Evolutionary conservation across 1,284 basidiomycete species (phyloP).

Genomic region (Trichosporon ovoides): DNA sequence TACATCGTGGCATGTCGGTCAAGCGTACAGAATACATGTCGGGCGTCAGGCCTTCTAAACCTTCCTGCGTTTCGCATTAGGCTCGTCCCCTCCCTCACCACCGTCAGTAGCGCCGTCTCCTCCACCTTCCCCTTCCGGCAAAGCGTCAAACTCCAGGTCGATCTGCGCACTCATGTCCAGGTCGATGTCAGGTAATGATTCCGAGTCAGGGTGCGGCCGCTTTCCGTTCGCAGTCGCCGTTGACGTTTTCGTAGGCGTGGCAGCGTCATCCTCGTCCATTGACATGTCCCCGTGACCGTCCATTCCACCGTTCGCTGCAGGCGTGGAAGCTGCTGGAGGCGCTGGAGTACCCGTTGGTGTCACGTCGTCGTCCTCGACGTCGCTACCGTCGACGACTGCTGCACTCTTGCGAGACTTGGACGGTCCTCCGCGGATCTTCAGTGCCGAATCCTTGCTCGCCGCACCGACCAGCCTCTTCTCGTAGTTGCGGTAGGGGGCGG

Average conservation of each 20-base stretch:
- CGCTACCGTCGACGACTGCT: conserved; percentile 52
- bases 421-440: conserved; percentile 53
- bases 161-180: conserved; percentile 17
- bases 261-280: conserved; percentile 14
- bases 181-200: neutral
- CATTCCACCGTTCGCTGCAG: neutral
- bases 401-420: conserved; percentile 30
- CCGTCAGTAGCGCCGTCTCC: neutral
- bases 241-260: neutral
- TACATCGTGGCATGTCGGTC: neutral
- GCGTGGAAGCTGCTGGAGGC: neutral
- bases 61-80: neutral
- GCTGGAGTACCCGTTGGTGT: neutral
- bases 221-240: neutral
- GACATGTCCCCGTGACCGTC: conserved; percentile 13
- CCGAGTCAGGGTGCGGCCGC: conserved; percentile 1
- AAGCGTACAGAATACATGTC: neutral
- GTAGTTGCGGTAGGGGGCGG: conserved; percentile 79
- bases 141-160: conserved; percentile 22
- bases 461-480: conserved; percentile 63
- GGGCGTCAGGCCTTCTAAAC: neutral
- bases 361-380: conserved; percentile 31
- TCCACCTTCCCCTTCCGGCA: neutral
- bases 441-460: conserved; percentile 40
- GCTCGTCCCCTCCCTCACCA: neutral